Base-by-base conservation (phyloP, 2,329 filamentous ascomycete species). In the Fusarium virguliforme region DNA sequence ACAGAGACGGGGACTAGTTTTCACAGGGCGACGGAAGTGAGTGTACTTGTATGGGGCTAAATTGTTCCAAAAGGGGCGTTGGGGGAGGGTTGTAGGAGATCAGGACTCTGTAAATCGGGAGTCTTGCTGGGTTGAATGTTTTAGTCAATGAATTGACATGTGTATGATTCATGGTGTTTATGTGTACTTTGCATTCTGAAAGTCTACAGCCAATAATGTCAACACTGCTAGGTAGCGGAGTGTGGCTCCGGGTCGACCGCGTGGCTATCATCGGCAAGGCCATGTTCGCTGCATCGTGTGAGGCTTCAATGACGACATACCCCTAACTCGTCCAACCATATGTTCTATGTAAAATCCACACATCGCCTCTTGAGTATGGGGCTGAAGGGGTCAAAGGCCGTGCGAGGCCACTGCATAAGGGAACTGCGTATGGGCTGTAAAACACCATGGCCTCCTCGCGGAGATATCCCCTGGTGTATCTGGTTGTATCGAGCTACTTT, bases 91-190 rank as follows among this genome's bases (percentile, higher is more conserved):
- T 28, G 26, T 30, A 65, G 48, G 48, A 34, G 43, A n/a, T 41
- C n/a, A 43, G 37, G 35, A 58, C 46, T 32, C 46, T 58, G 59
- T 62, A 38, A 59, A 67, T 70, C 37, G 67, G 70, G 70, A 73
- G 67, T 71, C 41, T 50, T 72, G 58, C 56, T 67, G 70, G 53
- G 64, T 54, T 51, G 26, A 37, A 50, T 62, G 48, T 40, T 18
- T 34, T 48, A 24, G 24, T 38, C 34, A 9, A 26, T 24, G 51
- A 26, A 26, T 37, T 26, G 13, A 26, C 55, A 60, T 51, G 34
- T 53, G 12, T 53, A 60, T 35, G 30, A 35, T 54, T 26, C 30
- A 35, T 15, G 50, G 10, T 54, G 4, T 35, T 54, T 13, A 8
- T 9, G 6, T 32, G 10, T 34, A 18, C 18, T 18, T 18, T 18